These are phyloP conservation scores for Fusarium luffae DNA, from an alignment of 2,329 filamentous ascomycete genomes.

Conservation along the genomic window DNA sequence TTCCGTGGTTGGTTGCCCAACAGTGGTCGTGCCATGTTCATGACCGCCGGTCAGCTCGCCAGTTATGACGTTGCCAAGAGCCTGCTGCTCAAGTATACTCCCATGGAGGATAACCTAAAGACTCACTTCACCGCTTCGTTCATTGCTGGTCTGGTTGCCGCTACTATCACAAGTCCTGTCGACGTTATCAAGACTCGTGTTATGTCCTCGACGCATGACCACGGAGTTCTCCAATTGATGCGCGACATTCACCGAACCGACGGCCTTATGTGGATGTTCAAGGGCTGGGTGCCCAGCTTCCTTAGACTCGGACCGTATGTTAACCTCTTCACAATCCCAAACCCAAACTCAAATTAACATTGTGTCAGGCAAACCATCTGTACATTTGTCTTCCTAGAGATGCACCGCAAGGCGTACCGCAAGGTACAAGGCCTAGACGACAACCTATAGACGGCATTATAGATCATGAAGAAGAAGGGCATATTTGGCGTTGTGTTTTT, in stretches of 20 bases:
- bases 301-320: conserved; percentile 72
- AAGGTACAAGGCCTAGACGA: conserved; percentile 57
- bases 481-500: conserved; percentile 42
- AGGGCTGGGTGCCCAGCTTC: conserved; percentile 87
- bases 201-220: conserved; percentile 73
- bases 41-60: conserved; percentile 87
- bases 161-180: conserved; percentile 84
- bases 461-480: conserved; percentile 34
- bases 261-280: conserved; percentile 85
- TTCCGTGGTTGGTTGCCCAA: conserved; percentile 91
- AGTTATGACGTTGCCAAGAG: conserved; percentile 87
- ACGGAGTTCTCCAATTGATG: conserved; percentile 69
- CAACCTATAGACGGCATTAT: conserved; percentile 42
- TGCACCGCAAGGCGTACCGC: conserved; percentile 83
- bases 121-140: conserved; percentile 84
- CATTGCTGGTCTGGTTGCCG: conserved; percentile 83
- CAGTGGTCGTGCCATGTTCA: conserved; percentile 81
- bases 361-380: conserved; percentile 78
- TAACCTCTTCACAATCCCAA: background rate
- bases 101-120: conserved; percentile 74
- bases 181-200: conserved; percentile 91
- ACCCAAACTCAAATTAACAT: conserved; percentile 21
- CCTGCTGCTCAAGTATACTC: conserved; percentile 72
- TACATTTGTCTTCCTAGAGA: conserved; percentile 87
- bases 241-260: conserved; percentile 75